Percentiles rank a stretch among this genome's conserved stretches.
Conservation (phyloP, 2,329 filamentous ascomycete genomes). For the Hypomyces perniciosus region DNA sequence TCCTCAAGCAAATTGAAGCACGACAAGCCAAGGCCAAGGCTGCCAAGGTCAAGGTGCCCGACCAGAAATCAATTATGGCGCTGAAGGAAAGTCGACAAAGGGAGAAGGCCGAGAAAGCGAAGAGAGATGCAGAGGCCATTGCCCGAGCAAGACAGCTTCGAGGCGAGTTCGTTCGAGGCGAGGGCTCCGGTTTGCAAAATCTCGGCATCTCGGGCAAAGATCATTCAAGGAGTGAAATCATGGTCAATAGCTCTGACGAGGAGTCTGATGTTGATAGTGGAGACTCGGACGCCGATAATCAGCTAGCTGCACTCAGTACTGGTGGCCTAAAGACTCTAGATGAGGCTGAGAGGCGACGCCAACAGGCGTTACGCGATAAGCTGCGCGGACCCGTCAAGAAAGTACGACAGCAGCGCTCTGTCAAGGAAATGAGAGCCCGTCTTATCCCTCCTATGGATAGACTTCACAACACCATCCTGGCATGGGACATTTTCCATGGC, state of each 20-base stretch:
- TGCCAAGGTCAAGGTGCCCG: conserved; percentile 24
- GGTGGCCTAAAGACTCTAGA: conserved; percentile 44
- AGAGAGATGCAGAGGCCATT: conserved; percentile 64
- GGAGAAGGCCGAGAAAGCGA: conserved; percentile 69
- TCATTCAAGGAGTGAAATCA: conserved; percentile 77
- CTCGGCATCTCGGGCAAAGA: conserved; percentile 73
- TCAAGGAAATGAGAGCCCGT: conserved; percentile 90
- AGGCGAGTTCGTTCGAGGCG: conserved; percentile 46
- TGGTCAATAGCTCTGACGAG: conserved; percentile 80
- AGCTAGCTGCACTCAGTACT: conserved; percentile 43
- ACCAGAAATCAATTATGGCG: conserved; percentile 33
- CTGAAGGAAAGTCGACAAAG: conserved; percentile 67
- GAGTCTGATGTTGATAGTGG: conserved; percentile 64
- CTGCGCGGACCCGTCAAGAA: conserved; percentile 76
- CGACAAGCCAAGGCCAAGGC: conserved; percentile 25
- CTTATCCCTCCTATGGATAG: conserved; percentile 82
- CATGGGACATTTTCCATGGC: conserved; percentile 91
- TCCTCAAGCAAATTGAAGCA: conserved; percentile 42
- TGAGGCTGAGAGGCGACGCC: conserved; percentile 41
- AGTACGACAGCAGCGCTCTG: conserved; percentile 68
- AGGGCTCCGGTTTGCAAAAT: conserved; percentile 70
- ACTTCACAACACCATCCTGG: conserved; percentile 78
- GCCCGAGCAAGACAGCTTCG: conserved; percentile 55
- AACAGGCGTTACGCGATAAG: conserved; percentile 46
- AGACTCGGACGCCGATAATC: conserved; percentile 45